Evolutionary conservation across 2,329 filamentous ascomycete species (phyloP).

Genomic region (Paecilomyces sp.): DNA sequence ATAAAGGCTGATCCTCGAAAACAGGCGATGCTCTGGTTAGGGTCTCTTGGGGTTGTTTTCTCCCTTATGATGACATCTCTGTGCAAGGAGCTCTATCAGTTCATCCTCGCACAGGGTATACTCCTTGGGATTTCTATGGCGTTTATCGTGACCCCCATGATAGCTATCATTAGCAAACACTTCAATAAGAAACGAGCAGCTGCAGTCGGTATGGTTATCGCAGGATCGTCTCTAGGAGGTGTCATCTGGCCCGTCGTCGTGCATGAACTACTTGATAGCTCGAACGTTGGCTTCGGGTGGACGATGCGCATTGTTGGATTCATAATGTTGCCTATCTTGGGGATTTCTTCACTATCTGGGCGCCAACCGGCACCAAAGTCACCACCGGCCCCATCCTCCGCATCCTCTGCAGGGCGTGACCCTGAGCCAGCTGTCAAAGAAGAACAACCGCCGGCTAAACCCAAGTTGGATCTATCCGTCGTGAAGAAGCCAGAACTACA

Average conservation of each 20-base stretch:
- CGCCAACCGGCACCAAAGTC: conserved; percentile 1
- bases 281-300: conserved; percentile 24
- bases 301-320: conserved; percentile 35
- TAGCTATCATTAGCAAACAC: conserved; percentile 22
- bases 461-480: conserved; percentile 11
- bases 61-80: conserved; percentile 31
- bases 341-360: conserved; percentile 18
- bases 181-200: conserved; percentile 21
- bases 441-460: background rate
- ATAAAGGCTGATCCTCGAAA: background rate
- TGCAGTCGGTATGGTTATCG: conserved; percentile 25
- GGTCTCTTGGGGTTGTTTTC: conserved; percentile 21
- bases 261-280: conserved; percentile 18
- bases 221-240: conserved; percentile 27
- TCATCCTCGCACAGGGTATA: conserved; percentile 32
- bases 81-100: conserved; percentile 29
- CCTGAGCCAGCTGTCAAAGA: conserved; percentile 2
- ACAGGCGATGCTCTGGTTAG: conserved; percentile 20
- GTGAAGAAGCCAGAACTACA: conserved; percentile 17
- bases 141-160: conserved; percentile 19
- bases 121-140: conserved; percentile 24
- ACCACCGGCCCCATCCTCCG: background rate
- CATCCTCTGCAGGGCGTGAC: background rate
- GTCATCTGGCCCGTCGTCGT: conserved; percentile 29
- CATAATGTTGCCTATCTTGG: conserved; percentile 31